A percentile compares a stretch with the other conserved stretches of the same genome.
phyloP scores from a whole-genome alignment of 371 early-diverging fungal genomes.

The Rhizopus microsporus region DNA sequence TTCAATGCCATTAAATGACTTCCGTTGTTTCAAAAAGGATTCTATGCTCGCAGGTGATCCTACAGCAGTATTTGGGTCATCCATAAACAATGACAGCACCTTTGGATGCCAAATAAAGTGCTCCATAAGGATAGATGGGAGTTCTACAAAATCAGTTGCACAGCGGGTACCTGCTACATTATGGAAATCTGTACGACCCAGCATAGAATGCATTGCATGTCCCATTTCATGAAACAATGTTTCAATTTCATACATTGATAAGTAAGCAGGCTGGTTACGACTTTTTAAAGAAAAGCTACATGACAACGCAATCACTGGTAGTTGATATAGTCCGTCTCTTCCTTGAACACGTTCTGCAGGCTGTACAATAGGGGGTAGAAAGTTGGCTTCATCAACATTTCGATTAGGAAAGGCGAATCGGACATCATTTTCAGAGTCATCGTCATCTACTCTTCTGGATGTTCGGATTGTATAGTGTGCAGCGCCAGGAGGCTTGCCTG shows the following conservation, averaged over 20 bases:
- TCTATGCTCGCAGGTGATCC: constrained; percentile 46
- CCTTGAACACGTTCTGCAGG: constrained; percentile 40
- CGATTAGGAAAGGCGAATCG: constrained; percentile 44
- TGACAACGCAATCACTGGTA: constrained; percentile 78
- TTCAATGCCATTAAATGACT: constrained; percentile 71
- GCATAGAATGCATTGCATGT: constrained; percentile 97
- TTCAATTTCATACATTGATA: constrained; percentile 80
- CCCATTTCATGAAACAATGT: constrained; percentile 99
- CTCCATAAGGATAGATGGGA: constrained; percentile 96
- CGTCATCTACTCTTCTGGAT: constrained; percentile 84
- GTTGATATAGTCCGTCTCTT: constrained; percentile 59
- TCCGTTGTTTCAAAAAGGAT: constrained; percentile 53
- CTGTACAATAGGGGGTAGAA: constrained; percentile 28
- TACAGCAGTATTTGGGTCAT: constrained; percentile 55
- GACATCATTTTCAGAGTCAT: constrained; percentile 56
- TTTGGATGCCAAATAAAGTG: constrained; percentile 78
- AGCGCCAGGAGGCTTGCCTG: constrained; percentile 78
- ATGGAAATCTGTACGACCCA: constrained; percentile 92
- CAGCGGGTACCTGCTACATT: constrained; percentile 94
- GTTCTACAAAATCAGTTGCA: constrained; percentile 94
- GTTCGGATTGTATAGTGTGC: constrained; percentile 96
- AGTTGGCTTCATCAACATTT: constrained; percentile 25
- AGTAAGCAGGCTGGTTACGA: constrained; percentile 41
- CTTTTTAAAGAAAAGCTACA: constrained; percentile 63
- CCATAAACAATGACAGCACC: constrained; percentile 70